Evolutionary conservation across 2,329 filamentous ascomycete species (phyloP).

Genomic region (Cytospora chrysosperma): DNA sequence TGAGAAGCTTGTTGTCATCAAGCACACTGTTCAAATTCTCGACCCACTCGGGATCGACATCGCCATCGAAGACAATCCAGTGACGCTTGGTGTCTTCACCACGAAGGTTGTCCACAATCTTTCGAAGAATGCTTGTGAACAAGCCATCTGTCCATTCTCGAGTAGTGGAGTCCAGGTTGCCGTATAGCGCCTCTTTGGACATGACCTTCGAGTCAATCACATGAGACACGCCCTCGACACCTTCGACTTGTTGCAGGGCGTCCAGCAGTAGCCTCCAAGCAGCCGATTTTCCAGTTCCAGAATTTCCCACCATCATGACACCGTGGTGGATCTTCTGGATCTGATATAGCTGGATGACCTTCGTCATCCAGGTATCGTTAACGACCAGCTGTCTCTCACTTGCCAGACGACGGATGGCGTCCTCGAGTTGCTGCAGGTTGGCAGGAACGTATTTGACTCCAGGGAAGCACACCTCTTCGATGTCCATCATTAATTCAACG

Average conservation of each 20-base stretch:
- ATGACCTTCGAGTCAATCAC: conserved; percentile 99
- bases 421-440: conserved; percentile 74
- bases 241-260: conserved; percentile 86
- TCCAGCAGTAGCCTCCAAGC: conserved; percentile 92
- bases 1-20: conserved; percentile 97
- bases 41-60: conserved; percentile 99
- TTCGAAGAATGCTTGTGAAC: conserved; percentile 95
- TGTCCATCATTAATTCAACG: conserved; percentile 80
- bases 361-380: conserved; percentile 95
- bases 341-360: conserved; percentile 94
- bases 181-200: conserved; percentile 97
- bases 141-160: conserved; percentile 98
- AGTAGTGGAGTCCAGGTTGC: conserved; percentile 92
- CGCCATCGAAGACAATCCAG: conserved; percentile 99
- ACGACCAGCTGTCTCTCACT: conserved; percentile 83
- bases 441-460: conserved; percentile 91
- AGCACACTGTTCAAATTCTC: conserved; percentile 99
- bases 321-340: conserved; percentile 98
- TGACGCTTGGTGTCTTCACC: conserved; percentile 96
- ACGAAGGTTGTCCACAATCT: conserved; percentile 97
- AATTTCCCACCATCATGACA: conserved; percentile 99
- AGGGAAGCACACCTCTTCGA: conserved; percentile 86
- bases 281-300: conserved; percentile 94
- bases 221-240: conserved; percentile 90
- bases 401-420: conserved; percentile 79